phyloP scores from a whole-genome alignment of 176 grass and related monocot genomes.

The Phyllostachys edulis region DNA sequence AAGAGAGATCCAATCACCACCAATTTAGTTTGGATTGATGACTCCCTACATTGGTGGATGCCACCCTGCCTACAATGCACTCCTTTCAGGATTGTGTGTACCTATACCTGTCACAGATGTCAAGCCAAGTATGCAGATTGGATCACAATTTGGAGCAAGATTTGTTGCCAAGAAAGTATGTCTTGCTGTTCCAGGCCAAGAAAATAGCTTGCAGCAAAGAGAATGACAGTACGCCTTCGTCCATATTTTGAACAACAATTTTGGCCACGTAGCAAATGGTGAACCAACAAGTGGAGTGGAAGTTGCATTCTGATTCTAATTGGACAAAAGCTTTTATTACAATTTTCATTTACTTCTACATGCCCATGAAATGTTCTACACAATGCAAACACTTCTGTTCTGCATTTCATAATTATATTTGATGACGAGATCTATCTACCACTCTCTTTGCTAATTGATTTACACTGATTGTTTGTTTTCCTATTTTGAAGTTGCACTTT shows the following conservation, averaged over 20 bases:
- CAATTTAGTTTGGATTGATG: not conserved
- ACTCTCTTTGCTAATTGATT: not conserved
- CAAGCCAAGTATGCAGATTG: not conserved
- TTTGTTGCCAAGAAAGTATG: not conserved
- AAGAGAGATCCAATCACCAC: not conserved
- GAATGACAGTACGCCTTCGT: not conserved
- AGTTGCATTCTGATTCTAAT: conserved; percentile 2
- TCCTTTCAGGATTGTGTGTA: not conserved
- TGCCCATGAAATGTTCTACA: not conserved
- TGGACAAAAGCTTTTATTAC: not conserved
- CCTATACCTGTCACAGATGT: not conserved
- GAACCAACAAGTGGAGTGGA: not conserved
- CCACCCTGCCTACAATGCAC: not conserved
- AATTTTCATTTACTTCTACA: conserved; percentile 1
- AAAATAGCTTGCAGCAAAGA: not conserved
- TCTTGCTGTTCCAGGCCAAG: not conserved
- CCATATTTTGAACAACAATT: not conserved
- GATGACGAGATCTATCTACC: not conserved
- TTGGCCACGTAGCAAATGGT: not conserved
- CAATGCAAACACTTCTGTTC: not conserved
- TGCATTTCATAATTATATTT: not conserved
- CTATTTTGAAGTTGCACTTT: conserved; percentile 71
- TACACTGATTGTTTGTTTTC: not conserved
- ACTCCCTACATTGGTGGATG: not conserved
- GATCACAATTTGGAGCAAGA: not conserved